Percentiles rank a stretch among this genome's conserved stretches.
Evolutionary conservation across 192 early-diverging fungal genomes (phyloP).

Genomic region (Glomus cerebriforme): DNA sequence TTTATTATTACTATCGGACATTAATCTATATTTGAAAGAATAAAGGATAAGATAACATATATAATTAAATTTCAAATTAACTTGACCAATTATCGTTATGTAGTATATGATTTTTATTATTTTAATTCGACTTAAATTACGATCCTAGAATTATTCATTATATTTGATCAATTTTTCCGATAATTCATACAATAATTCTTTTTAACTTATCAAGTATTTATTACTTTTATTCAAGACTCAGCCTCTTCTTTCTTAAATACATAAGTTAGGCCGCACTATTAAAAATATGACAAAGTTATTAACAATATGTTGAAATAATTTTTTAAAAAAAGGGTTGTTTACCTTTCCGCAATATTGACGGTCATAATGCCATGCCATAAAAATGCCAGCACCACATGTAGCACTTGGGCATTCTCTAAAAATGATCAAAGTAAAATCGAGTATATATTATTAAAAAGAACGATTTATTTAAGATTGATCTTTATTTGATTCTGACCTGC

Average conservation of each 20-base stretch:
- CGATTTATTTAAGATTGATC: background rate
- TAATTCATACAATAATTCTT: too few species aligned
- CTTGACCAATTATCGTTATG: too few species aligned
- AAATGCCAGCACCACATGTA: constrained; percentile 98
- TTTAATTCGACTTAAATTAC: too few species aligned
- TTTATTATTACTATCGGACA: too few species aligned
- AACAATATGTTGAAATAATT: background rate
- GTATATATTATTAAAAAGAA: background rate
- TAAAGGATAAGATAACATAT: background rate
- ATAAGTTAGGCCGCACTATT: constrained; percentile 91
- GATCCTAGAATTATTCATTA: too few species aligned
- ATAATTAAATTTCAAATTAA: background rate
- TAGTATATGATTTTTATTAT: too few species aligned
- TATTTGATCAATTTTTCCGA: too few species aligned
- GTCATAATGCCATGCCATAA: constrained; percentile 98
- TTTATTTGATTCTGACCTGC: constrained; percentile 37
- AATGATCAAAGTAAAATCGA: background rate
- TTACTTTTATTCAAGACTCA: constrained; percentile 38
- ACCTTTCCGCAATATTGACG: constrained; percentile 94
- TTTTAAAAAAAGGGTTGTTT: background rate
- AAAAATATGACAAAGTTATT: background rate
- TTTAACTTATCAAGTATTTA: background rate
- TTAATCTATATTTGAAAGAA: background rate
- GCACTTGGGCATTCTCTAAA: constrained; percentile 93
- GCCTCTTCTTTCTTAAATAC: constrained; percentile 82